Conservation (phyloP, 495 filamentous ascomycete species). For the Aspergillus sclerotioniger region DNA sequence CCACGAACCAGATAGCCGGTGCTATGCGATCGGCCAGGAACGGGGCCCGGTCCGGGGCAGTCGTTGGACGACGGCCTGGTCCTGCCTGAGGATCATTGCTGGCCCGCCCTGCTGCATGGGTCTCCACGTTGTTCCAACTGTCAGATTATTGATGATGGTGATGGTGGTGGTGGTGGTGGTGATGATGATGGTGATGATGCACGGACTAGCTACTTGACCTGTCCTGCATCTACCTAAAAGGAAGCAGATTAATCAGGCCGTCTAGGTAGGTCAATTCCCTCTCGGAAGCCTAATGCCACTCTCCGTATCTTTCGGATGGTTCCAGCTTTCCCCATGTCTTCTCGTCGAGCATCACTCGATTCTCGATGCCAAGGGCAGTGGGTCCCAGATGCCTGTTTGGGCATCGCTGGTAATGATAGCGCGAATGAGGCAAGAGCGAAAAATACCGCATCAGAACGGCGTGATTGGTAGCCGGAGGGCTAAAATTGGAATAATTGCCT, state of each 20-base stretch:
- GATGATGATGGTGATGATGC: too few species aligned
- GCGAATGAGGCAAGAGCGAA: conserved; percentile 14
- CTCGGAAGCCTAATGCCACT: background rate
- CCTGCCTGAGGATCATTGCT: background rate
- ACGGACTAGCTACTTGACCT: too few species aligned
- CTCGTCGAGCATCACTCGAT: background rate
- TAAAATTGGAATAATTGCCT: conserved; percentile 20
- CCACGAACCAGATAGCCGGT: conserved; percentile 18
- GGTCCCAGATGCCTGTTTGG: background rate
- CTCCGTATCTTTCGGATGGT: background rate
- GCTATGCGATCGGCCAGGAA: conserved; percentile 31
- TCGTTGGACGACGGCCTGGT: background rate
- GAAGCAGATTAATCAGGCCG: too few species aligned
- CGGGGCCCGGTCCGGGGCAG: conserved; percentile 23
- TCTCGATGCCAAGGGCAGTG: background rate
- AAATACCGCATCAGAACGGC: conserved; percentile 16
- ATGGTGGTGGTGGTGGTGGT: too few species aligned
- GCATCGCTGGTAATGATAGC: background rate
- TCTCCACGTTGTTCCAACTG: conserved; percentile 8
- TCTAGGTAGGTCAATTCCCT: too few species aligned
- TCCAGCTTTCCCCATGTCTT: background rate
- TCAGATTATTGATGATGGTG: background rate
- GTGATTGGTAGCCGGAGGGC: conserved; percentile 14
- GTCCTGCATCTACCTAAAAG: too few species aligned
- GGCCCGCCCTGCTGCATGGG: background rate